Percentiles rank a stretch among this genome's conserved stretches.
Conservation (phyloP, 371 early-diverging fungal genomes). For the Mortierella sp. region DNA sequence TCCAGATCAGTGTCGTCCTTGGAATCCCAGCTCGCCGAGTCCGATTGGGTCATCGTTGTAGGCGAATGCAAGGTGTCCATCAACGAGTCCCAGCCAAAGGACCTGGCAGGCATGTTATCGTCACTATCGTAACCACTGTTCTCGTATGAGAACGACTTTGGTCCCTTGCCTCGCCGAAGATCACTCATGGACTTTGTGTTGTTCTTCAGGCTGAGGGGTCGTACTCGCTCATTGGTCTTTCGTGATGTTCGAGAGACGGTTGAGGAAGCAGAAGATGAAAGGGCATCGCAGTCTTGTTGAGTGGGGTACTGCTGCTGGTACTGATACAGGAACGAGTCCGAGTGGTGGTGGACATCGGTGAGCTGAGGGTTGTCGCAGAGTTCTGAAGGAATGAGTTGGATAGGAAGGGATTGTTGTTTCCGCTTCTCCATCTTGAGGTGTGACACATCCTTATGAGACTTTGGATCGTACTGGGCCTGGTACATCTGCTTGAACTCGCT, state of each 20-base stretch:
- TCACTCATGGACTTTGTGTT: constrained; percentile 47
- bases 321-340: not conserved
- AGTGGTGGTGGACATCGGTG: constrained; percentile 10
- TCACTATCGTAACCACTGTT: constrained; percentile 40
- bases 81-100: constrained; percentile 44
- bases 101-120: constrained; percentile 16
- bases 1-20: constrained; percentile 31
- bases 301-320: no score
- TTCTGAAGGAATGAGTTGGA: constrained; percentile 7
- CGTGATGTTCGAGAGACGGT: constrained; percentile 17
- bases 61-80: constrained; percentile 47
- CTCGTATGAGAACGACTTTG: constrained; percentile 12
- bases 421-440: constrained; percentile 5
- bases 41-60: constrained; percentile 17
- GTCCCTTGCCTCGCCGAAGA: constrained; percentile 24
- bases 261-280: constrained; percentile 17
- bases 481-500: constrained; percentile 26
- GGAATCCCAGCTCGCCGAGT: constrained; percentile 19
- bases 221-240: constrained; percentile 11
- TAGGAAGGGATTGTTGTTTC: constrained; percentile 22
- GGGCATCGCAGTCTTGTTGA: constrained; percentile 4
- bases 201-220: constrained; percentile 43
- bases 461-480: constrained; percentile 13
- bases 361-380: constrained; percentile 1
- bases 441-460: not conserved